phyloP scores from a whole-genome alignment of 495 filamentous ascomycete genomes.

The Lophium mytilinum region DNA sequence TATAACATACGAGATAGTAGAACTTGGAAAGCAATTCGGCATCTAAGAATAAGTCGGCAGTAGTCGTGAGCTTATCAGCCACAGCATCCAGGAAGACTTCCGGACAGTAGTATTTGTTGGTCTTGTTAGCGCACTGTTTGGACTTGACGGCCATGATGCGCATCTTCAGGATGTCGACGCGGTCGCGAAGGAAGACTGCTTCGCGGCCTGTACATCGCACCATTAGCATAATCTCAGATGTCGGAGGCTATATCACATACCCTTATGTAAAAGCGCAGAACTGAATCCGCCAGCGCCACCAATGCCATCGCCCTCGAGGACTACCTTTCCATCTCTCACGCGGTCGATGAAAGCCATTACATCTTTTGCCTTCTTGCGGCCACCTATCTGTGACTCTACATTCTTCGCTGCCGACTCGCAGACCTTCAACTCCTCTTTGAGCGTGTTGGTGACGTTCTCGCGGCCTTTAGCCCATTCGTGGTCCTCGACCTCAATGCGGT shows the following conservation, averaged over 20 bases:
- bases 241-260: conserved; percentile 36
- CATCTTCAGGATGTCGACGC: conserved; percentile 83
- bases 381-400: conserved; percentile 67
- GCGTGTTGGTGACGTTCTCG: conserved; percentile 64
- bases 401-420: conserved; percentile 71
- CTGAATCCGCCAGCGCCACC: conserved; percentile 91
- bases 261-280: conserved; percentile 67
- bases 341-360: conserved; percentile 87
- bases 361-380: conserved; percentile 75
- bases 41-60: conserved; percentile 94
- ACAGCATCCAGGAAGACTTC: conserved; percentile 97
- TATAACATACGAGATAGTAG: conserved; percentile 61
- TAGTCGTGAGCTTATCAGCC: conserved; percentile 87
- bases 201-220: conserved; percentile 57
- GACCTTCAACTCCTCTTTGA: conserved; percentile 76
- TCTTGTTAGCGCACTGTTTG: conserved; percentile 70
- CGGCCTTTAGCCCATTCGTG: conserved; percentile 78
- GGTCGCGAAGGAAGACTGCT: conserved; percentile 85
- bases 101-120: conserved; percentile 93
- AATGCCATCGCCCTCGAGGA: conserved; percentile 71
- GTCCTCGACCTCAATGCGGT: conserved; percentile 87
- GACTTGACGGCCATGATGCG: conserved; percentile 76
- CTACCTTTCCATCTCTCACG: conserved; percentile 71
- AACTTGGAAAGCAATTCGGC: conserved; percentile 96
- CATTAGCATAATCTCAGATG: not conserved